Percentiles rank a stretch among this genome's conserved stretches.
phyloP scores from a whole-genome alignment of 2,329 filamentous ascomycete species.

The Alternaria dauci region DNA sequence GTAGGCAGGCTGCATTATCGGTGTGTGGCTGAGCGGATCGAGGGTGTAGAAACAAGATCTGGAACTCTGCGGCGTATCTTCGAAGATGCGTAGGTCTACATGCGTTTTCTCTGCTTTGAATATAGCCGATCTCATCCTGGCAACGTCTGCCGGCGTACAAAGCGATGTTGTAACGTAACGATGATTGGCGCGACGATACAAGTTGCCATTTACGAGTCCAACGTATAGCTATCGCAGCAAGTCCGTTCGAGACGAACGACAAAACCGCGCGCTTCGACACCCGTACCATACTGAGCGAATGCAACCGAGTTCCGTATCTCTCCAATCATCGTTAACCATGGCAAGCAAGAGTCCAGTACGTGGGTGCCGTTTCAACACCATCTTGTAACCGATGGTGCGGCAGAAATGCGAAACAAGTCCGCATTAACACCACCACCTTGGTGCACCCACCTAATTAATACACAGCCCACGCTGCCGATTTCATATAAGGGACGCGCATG shows the following conservation, averaged over 20 bases:
- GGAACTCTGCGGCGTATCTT: constrained; percentile 3
- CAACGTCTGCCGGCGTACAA: neutral
- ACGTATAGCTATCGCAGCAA: constrained; percentile 1
- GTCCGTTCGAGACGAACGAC: constrained; percentile 1
- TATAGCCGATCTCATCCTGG: no score
- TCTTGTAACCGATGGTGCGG: constrained; percentile 30
- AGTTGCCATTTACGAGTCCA: neutral
- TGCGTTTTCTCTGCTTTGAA: neutral
- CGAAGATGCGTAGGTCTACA: neutral
- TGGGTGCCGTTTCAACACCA: constrained; percentile 23
- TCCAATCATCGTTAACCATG: neutral
- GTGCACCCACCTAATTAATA: constrained; percentile 1
- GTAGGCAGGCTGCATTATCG: neutral
- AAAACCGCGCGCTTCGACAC: neutral
- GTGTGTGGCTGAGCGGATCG: neutral
- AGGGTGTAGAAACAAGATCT: constrained; percentile 5
- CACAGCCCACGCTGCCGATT: neutral
- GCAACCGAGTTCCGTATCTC: neutral
- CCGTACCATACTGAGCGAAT: neutral
- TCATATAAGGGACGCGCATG: neutral
- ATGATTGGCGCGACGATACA: constrained; percentile 6
- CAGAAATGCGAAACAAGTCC: constrained; percentile 23
- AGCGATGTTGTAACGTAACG: neutral
- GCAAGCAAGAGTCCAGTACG: neutral
- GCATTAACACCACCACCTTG: constrained; percentile 20